Evolutionary conservation across 2,329 filamentous ascomycete species (phyloP), one percentile per base, ranked within the genome.

Genomic region (Aspergillus neotritici): DNA sequence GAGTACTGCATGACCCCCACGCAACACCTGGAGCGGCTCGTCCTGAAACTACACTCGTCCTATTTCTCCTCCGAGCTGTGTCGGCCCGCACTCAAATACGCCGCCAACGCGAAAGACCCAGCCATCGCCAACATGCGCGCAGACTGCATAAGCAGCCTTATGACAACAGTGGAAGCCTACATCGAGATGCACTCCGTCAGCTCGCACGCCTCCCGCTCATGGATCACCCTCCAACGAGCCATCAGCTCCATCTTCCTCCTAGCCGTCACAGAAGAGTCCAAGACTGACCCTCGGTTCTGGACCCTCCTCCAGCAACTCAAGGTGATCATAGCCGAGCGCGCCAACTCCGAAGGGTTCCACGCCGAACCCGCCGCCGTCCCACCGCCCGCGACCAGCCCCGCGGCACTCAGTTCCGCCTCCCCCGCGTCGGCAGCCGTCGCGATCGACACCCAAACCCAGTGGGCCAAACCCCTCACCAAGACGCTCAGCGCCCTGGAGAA

Each of bases 61-160:
- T 83, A 82, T 58, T 75, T 80, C 46, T 74, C 74, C 15, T 81
- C 79, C 4, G 79, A 82, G 61, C 73, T 82, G 28, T 82, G 77
- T 55, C 73, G 79, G 28, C 78, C 79, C 29, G 76, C 78, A 16
- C 72, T 83, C 54, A 80, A 77, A 53, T 70, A 74, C 8, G 65
- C 68, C 34, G 67, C 67, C 7, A 70, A 73, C 31, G 32, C 67
- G 60, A 49, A 69, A 62, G 55, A 73, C 62, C 9, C 70, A n/a
- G 49, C 52, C 15, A 58, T 56, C 5, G 46, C 56, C 6, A 58
- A 55, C 29, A 62, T 81, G 56, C 73, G 75, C 34, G 70, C 71
- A 40, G 72, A 74, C 44, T 82, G 78, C 53, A 68, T 82, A 30
- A 68, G 74, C 37, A 77, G 74, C 49, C 64, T 82, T 4, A 72